Evolutionary conservation across 495 filamentous ascomycete genomes (phyloP).

Genomic region (Cercophora samala): DNA sequence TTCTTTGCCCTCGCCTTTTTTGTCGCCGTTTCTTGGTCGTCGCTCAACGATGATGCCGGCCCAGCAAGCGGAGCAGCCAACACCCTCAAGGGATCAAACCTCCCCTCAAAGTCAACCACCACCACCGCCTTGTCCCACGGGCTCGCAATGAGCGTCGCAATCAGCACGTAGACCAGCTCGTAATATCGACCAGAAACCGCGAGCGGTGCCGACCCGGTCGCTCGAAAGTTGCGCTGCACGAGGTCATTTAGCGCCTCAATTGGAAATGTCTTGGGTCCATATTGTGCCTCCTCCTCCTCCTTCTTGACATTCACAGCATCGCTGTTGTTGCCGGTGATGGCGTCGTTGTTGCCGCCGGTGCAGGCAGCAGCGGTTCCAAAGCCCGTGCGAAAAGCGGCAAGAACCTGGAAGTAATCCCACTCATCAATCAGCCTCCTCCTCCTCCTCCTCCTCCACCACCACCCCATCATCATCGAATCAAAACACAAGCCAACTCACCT

Average conservation of each 20-base stretch:
- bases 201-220: constrained; percentile 36
- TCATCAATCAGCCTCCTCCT: neutral
- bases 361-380: constrained; percentile 20
- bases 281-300: neutral
- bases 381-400: constrained; percentile 47
- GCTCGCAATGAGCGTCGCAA: constrained; percentile 56
- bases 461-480: neutral
- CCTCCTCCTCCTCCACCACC: neutral
- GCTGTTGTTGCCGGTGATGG: neutral
- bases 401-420: constrained; percentile 26
- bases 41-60: neutral
- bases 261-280: constrained; percentile 29
- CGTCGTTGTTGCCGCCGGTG: neutral
- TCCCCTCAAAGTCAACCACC: constrained; percentile 66
- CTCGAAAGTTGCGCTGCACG: constrained; percentile 36
- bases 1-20: neutral
- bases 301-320: neutral
- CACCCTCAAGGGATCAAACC: constrained; percentile 62
- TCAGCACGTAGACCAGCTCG: constrained; percentile 64
- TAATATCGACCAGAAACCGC: constrained; percentile 54
- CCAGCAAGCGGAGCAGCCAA: constrained; percentile 13
- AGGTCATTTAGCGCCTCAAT: constrained; percentile 43
- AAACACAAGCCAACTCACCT: constrained; percentile 28
- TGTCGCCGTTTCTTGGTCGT: neutral
- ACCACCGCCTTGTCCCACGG: constrained; percentile 56